phyloP scores from a whole-genome alignment of 805 yeast species.

The Torulaspora maleeae region DNA sequence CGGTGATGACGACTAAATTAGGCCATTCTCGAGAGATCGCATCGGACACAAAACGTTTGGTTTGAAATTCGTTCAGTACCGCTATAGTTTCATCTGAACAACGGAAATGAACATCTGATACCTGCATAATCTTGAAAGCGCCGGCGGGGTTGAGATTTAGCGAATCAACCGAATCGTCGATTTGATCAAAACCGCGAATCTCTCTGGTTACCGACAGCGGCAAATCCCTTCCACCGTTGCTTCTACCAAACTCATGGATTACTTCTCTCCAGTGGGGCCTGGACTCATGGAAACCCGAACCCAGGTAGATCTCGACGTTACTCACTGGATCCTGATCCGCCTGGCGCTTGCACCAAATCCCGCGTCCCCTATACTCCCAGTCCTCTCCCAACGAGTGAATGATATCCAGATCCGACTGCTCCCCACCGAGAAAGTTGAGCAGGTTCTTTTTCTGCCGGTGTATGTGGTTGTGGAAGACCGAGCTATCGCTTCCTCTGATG shows the following conservation, averaged over 20 bases:
- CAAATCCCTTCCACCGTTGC: background rate
- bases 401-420: background rate
- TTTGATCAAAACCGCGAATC: background rate
- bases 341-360: slow-evolving; percentile 52
- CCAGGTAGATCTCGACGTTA: slow-evolving; percentile 50
- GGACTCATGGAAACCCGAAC: slow-evolving; percentile 54
- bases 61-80: slow-evolving; percentile 37
- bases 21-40: slow-evolving; percentile 55
- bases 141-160: background rate
- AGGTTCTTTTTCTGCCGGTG: slow-evolving; percentile 14
- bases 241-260: slow-evolving; percentile 16
- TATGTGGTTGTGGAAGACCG: slow-evolving; percentile 27
- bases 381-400: slow-evolving; percentile 15
- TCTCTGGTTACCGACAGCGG: slow-evolving; percentile 17
- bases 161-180: background rate
- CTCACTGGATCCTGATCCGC: slow-evolving; percentile 39
- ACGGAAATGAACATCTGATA: slow-evolving; percentile 59
- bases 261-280: slow-evolving; percentile 50
- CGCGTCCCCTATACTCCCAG: slow-evolving; percentile 47
- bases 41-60: slow-evolving; percentile 46
- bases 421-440: slow-evolving; percentile 3
- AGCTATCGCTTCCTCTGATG: slow-evolving; percentile 32
- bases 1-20: slow-evolving; percentile 59
- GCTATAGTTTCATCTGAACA: slow-evolving; percentile 53
- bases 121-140: slow-evolving; percentile 54